Evolutionary conservation across 2,329 filamentous ascomycete species (phyloP), one percentile per base, ranked within the genome.

Genomic region (Colletotrichum lupini): DNA sequence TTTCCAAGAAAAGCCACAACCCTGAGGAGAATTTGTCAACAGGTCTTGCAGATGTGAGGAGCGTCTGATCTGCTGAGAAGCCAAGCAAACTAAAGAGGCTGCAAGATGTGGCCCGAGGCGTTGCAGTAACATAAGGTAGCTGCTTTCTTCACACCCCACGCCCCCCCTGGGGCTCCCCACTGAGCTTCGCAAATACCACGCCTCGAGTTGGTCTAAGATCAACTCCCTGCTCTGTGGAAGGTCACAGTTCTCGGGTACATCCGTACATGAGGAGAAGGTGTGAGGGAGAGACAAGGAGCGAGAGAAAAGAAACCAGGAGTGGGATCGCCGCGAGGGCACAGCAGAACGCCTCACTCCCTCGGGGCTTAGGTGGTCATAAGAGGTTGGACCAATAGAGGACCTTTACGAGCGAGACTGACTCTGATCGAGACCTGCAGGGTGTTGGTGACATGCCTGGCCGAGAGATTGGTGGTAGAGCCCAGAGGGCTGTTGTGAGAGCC

Each of bases 351-450:
- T 58, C 72, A 67, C 35, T 62, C 61, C 61, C 30, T 63, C 68
- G 67, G 61, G 72, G 72, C 68, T 74, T 72, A 68, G 37, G 30
- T 55, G 37, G 58, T 49, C 57, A 67, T 24, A 67, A 71, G 62
- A 26, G 68, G 57, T 22, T 67, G 61, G 62, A 24, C 72, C 72
- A 74, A 74, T 72, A 30, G 62, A 74, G 68, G 72, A 63, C 46
- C 59, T 72, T 62, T 57, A 56, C 52, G 72, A 74, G 61, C 72
- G 67, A 73, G 67, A 70, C 61, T 73, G 71, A 71, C 61, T 70
- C 71, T 73, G 71, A 66, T 66, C 67, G 57, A 74, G 68, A 67
- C 63, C 52, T 72, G 57, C 67, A 74, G 67, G 68, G 61, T n/a
- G 19, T 28, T 28, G 66, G 57, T 72, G 68, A 57, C 72, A 73